Evolutionary conservation across 2,329 filamentous ascomycete species (phyloP).

Genomic region (Shiraia sp.): DNA sequence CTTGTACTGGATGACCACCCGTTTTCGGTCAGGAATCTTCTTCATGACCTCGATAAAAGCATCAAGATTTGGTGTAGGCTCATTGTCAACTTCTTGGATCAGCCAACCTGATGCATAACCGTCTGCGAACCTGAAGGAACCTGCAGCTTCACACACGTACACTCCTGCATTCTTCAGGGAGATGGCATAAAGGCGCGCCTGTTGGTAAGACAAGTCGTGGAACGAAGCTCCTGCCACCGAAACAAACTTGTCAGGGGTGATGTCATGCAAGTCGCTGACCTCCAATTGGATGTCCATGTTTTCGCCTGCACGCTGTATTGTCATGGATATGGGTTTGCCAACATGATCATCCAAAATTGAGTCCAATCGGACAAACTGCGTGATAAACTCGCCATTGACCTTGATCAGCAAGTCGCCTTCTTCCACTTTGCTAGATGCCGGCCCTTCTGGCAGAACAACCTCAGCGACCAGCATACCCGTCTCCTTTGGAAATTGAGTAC

Average conservation of each 20-base stretch:
- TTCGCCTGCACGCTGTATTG: conserved; percentile 86
- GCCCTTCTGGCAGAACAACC: conserved; percentile 88
- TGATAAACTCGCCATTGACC: conserved; percentile 90
- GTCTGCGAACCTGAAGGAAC: conserved; percentile 89
- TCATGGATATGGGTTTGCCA: conserved; percentile 73
- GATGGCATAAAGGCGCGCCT: conserved; percentile 93
- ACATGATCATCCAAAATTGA: conserved; percentile 90
- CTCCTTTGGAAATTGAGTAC: conserved; percentile 84
- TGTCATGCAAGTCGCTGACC: conserved; percentile 88
- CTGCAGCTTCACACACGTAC: conserved; percentile 91
- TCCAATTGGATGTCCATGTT: conserved; percentile 82
- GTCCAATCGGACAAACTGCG: conserved; percentile 89
- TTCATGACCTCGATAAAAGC: conserved; percentile 92
- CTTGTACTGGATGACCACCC: conserved; percentile 93
- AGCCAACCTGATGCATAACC: conserved; percentile 91
- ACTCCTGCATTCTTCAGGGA: conserved; percentile 77
- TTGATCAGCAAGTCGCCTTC: conserved; percentile 94
- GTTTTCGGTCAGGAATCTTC: conserved; percentile 75
- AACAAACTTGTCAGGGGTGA: conserved; percentile 94
- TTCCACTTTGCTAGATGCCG: conserved; percentile 82
- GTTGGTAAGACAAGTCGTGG: conserved; percentile 95
- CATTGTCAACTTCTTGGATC: conserved; percentile 88
- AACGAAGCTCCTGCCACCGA: conserved; percentile 93
- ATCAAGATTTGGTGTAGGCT: conserved; percentile 83
- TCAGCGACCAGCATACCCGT: conserved; percentile 97